Conservation (phyloP, 108 stramenopile species). For the Cyclostephanos invisitatus region DNA sequence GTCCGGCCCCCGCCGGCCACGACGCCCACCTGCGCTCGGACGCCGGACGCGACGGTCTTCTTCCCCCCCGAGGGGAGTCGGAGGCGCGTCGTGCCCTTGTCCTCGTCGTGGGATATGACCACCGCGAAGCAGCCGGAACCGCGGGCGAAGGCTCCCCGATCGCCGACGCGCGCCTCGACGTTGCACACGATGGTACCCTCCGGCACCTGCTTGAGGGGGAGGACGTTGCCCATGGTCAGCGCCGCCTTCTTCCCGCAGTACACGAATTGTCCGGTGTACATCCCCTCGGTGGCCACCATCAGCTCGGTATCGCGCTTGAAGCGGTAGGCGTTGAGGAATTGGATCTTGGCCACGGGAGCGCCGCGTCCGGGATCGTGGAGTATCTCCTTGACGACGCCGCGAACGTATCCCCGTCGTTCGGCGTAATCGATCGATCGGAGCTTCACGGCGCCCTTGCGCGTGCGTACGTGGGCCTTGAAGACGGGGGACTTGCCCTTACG, state of each 20-base stretch:
- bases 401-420: conserved; percentile 97
- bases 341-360: conserved; percentile 97
- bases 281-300: conserved; percentile 97
- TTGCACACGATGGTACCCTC: conserved; percentile 99
- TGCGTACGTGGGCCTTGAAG: conserved; percentile 96
- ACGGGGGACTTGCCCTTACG: conserved; percentile 97
- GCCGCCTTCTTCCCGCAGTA: conserved; percentile 99
- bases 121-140: conserved; percentile 97
- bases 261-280: conserved; percentile 99
- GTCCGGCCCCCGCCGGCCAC: conserved; percentile 99
- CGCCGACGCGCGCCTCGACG: conserved; percentile 93
- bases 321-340: conserved; percentile 98
- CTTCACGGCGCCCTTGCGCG: conserved; percentile 98
- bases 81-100: conserved; percentile 98
- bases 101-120: conserved; percentile 98
- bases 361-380: conserved; percentile 98
- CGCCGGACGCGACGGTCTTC: conserved; percentile 93
- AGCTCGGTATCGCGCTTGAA: conserved; percentile 95
- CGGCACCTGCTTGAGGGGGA: conserved; percentile 91
- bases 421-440: conserved; percentile 96
- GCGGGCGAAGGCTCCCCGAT: conserved; percentile 96
- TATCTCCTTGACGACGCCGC: conserved; percentile 98
- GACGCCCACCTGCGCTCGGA: conserved; percentile 98
- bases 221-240: conserved; percentile 94
- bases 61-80: conserved; percentile 98